Percentiles rank a stretch among this genome's conserved stretches.
Conservation (phyloP, 805 yeast genomes). For the Saturnispora galanensis region DNA sequence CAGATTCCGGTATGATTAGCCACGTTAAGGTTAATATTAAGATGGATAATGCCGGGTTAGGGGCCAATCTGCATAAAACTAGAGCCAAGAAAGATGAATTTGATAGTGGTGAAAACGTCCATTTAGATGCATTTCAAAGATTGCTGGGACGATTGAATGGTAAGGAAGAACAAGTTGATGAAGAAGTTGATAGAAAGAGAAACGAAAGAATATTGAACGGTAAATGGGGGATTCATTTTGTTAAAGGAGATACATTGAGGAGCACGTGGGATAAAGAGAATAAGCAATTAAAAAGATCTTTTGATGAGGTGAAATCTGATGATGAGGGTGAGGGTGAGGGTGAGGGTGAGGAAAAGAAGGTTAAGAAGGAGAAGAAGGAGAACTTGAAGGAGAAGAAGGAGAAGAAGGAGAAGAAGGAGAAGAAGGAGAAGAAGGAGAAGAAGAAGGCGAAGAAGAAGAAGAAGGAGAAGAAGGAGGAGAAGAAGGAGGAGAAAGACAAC, state of each 20-base stretch:
- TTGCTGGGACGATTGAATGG: slow-evolving; percentile 86
- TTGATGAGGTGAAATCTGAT: slow-evolving; percentile 11
- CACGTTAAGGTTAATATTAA: slow-evolving; percentile 79
- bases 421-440: slow-evolving; percentile 22
- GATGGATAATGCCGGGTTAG: slow-evolving; percentile 78
- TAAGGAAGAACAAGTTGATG: slow-evolving; percentile 53
- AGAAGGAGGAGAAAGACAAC: slow-evolving; percentile 23
- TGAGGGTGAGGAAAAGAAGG: slow-evolving; percentile 7
- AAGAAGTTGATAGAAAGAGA: slow-evolving; percentile 61
- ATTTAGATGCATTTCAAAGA: slow-evolving; percentile 88
- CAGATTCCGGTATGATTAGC: slow-evolving; percentile 54
- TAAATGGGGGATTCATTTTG: slow-evolving; percentile 80
- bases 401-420: slow-evolving; percentile 20
- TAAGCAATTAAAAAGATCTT: slow-evolving; percentile 25
- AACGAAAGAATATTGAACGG: slow-evolving; percentile 68
- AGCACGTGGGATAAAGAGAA: slow-evolving; percentile 73
- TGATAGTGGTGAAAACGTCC: slow-evolving; percentile 77
- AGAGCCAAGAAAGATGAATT: slow-evolving; percentile 51
- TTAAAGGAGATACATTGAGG: slow-evolving; percentile 70
- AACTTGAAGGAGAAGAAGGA: slow-evolving; percentile 17
- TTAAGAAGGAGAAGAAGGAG: slow-evolving; percentile 17
- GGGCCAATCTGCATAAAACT: slow-evolving; percentile 55
- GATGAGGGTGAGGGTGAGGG: slow-evolving; percentile 11
- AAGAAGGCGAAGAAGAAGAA: slow-evolving; percentile 22
- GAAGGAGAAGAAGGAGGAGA: slow-evolving; percentile 22